phyloP scores from a whole-genome alignment of 139 green algal species.

The Chlamydomonas urium region DNA sequence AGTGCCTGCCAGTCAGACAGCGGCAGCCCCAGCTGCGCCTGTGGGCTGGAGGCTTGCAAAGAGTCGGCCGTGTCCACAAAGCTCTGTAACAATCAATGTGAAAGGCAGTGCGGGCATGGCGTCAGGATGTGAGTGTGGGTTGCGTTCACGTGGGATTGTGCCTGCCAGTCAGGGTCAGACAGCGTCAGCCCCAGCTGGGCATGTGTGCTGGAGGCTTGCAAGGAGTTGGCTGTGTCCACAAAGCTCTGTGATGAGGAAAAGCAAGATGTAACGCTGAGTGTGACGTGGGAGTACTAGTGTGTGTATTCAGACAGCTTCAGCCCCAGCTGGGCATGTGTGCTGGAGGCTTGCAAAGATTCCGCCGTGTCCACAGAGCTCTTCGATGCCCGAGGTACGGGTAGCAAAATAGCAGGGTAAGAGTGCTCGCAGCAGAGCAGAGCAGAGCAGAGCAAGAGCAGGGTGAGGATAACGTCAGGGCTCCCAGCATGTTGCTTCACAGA shows the following conservation, averaged over 20 bases:
- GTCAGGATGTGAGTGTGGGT: background rate
- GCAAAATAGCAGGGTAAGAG: too few species aligned
- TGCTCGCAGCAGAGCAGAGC: background rate
- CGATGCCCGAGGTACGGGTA: too few species aligned
- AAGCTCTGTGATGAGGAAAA: background rate
- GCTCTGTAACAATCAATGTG: too few species aligned
- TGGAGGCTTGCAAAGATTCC: background rate
- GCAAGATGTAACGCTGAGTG: background rate
- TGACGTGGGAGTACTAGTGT: background rate
- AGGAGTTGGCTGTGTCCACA: background rate
- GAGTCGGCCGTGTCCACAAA: background rate
- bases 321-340: background rate
- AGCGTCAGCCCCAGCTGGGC: background rate
- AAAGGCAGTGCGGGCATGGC: too few species aligned
- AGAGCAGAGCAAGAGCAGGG: background rate
- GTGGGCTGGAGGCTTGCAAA: background rate
- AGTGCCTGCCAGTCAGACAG: slow-evolving; percentile 13
- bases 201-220: background rate
- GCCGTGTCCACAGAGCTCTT: background rate
- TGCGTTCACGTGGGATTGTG: background rate
- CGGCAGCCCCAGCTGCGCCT: background rate
- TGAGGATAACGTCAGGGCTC: background rate
- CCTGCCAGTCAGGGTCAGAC: background rate
- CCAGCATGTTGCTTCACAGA: too few species aligned
- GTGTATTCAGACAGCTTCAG: background rate